These are phyloP conservation scores for Aristolochia californica DNA, from an alignment of 164 flowering plant genomes.

Conservation along the genomic window DNA sequence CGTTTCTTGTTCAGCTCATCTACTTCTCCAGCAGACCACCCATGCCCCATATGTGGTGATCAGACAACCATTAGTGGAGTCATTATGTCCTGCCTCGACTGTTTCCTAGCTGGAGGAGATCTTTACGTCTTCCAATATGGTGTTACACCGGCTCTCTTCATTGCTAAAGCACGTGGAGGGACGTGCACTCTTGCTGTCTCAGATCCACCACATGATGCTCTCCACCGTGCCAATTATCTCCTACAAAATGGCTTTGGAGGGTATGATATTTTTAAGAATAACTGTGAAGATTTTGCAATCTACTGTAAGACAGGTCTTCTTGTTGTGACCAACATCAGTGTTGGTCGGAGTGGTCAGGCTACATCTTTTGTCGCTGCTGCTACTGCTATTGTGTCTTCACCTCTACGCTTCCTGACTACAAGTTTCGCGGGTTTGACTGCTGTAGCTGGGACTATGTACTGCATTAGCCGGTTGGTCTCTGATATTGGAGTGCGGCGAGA, in stretches of 20 bases:
- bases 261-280: conserved; percentile 64
- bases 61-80: conserved; percentile 48
- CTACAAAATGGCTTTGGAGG: conserved; percentile 68
- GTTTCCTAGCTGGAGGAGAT: conserved; percentile 65
- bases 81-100: conserved; percentile 60
- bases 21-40: conserved; percentile 26
- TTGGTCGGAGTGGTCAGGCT: conserved; percentile 79
- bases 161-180: conserved; percentile 78
- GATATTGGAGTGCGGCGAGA: conserved; percentile 68
- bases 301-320: conserved; percentile 76
- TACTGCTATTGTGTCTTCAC: conserved; percentile 49
- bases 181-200: conserved; percentile 68
- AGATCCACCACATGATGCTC: conserved; percentile 47
- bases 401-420: conserved; percentile 59
- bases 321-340: conserved; percentile 40
- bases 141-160: conserved; percentile 40
- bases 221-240: conserved; percentile 54
- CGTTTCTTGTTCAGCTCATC: conserved; percentile 54
- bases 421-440: conserved; percentile 45
- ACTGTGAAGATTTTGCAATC: conserved; percentile 82
- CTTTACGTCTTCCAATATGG: conserved; percentile 57
- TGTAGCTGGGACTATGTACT: conserved; percentile 56
- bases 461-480: conserved; percentile 46
- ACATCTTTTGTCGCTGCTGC: conserved; percentile 51
- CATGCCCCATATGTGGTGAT: conserved; percentile 62